A percentile compares a stretch with the other conserved stretches of the same genome.
These are phyloP conservation scores for Garcia nutans DNA, from an alignment of 345 rosid genomes.

Conservation along the genomic window DNA sequence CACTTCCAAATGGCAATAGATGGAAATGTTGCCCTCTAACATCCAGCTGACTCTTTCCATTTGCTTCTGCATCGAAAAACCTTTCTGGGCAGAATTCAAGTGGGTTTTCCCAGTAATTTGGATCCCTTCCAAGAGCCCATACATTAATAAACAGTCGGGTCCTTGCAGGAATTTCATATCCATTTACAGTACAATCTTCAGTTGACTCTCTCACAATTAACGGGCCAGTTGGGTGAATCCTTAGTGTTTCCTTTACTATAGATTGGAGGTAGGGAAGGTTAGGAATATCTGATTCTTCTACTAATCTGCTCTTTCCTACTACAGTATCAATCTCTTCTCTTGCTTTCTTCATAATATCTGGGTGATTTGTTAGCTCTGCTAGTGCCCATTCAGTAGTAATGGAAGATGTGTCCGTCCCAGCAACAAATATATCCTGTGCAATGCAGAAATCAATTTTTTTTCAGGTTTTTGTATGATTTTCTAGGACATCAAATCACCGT, in stretches of 20 bases:
- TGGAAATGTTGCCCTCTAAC: constrained; percentile 51
- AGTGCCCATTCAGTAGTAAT: constrained; percentile 59
- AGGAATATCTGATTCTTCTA: constrained; percentile 58
- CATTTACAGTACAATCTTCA: constrained; percentile 37
- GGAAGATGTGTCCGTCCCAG: constrained; percentile 68
- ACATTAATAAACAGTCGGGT: constrained; percentile 50
- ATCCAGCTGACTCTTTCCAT: constrained; percentile 35
- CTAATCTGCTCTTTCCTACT: constrained; percentile 41
- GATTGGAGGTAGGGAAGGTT: constrained; percentile 69
- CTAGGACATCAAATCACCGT: background rate
- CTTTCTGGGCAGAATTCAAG: constrained; percentile 64
- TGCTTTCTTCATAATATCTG: constrained; percentile 41
- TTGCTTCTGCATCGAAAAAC: constrained; percentile 29
- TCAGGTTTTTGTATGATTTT: background rate
- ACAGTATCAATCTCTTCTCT: constrained; percentile 49
- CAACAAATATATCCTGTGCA: constrained; percentile 56
- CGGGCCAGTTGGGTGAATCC: constrained; percentile 77
- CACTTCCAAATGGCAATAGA: constrained; percentile 62
- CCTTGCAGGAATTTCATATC: constrained; percentile 48
- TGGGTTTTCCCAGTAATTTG: constrained; percentile 55
- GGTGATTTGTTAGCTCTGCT: constrained; percentile 66
- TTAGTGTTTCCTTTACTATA: constrained; percentile 55
- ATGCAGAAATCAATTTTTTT: background rate
- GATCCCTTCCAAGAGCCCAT: constrained; percentile 62
- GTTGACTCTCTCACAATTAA: constrained; percentile 53